Percentiles rank a stretch among this genome's conserved stretches.
Evolutionary conservation across 23 red algal species (phyloP).

Genomic region (Agarophyton chilense): DNA sequence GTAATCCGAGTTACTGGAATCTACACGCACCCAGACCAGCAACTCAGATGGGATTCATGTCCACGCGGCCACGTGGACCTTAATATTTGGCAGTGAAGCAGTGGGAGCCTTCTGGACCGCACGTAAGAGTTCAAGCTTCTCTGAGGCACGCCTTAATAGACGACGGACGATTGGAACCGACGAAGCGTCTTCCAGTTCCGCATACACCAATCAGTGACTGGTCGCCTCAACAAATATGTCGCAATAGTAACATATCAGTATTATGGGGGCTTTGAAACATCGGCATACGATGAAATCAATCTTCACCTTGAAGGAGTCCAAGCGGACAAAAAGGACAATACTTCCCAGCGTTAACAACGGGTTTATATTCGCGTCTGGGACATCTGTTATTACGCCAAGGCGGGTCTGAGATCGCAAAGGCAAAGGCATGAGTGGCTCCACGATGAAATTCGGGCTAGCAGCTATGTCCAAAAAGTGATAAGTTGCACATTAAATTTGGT

Average conservation of each 20-base stretch:
- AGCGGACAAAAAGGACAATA: background rate
- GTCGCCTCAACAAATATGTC: constrained; percentile 13
- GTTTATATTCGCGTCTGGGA: constrained; percentile 10
- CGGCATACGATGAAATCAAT: background rate
- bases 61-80: background rate
- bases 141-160: background rate
- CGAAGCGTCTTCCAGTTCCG: constrained; percentile 3
- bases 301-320: background rate
- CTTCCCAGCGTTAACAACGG: background rate
- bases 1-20: background rate
- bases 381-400: too few species aligned
- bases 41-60: background rate
- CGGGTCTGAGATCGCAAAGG: too few species aligned
- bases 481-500: background rate
- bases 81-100: too few species aligned
- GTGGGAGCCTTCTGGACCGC: background rate
- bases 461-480: constrained; percentile 10
- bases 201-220: background rate
- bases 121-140: background rate
- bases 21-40: background rate
- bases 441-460: constrained; percentile 25
- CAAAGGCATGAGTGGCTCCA: background rate
- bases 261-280: background rate
- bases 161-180: background rate
- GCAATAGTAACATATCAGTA: background rate